Conservation (phyloP, 2,329 filamentous ascomycete genomes). For the Chaetomiaceae sp. region DNA sequence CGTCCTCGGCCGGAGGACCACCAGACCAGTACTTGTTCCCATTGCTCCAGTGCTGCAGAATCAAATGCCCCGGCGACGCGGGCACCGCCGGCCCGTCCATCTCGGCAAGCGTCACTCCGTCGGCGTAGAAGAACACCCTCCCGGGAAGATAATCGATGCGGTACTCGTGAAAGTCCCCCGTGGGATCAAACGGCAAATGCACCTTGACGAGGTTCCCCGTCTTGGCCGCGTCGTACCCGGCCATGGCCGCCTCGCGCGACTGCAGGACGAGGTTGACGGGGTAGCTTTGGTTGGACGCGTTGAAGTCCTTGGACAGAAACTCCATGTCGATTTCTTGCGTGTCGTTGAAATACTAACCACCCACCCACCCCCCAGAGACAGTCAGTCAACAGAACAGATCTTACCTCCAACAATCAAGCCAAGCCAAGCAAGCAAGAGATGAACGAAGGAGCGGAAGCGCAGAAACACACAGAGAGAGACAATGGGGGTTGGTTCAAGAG, state of each 20-base stretch:
- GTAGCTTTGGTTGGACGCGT: slow-evolving; percentile 44
- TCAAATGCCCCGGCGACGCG: slow-evolving; percentile 57
- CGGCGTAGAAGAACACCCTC: slow-evolving; percentile 64
- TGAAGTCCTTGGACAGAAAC: slow-evolving; percentile 65
- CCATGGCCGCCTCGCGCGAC: slow-evolving; percentile 52
- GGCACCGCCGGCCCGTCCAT: slow-evolving; percentile 58
- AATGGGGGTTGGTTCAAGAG: neutral
- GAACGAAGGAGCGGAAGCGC: neutral
- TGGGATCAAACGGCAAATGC: slow-evolving; percentile 63
- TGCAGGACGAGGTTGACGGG: slow-evolving; percentile 74
- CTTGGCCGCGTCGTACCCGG: slow-evolving; percentile 58
- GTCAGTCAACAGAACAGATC: too few relatives aligned
- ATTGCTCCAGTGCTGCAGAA: slow-evolving; percentile 75
- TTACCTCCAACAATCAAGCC: too few relatives aligned
- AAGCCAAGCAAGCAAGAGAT: neutral
- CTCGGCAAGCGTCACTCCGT: slow-evolving; percentile 52
- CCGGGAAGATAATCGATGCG: slow-evolving; percentile 68
- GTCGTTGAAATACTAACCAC: slow-evolving; percentile 67
- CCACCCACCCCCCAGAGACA: too few relatives aligned
- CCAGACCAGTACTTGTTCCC: slow-evolving; percentile 67
- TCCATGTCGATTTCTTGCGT: slow-evolving; percentile 80
- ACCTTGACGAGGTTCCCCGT: slow-evolving; percentile 56
- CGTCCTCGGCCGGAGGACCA: slow-evolving; percentile 62
- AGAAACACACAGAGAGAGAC: neutral
- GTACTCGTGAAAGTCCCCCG: slow-evolving; percentile 67